These are phyloP conservation scores for Ottelia alismoides DNA, from an alignment of 106 monocot species.

Conservation along the genomic window DNA sequence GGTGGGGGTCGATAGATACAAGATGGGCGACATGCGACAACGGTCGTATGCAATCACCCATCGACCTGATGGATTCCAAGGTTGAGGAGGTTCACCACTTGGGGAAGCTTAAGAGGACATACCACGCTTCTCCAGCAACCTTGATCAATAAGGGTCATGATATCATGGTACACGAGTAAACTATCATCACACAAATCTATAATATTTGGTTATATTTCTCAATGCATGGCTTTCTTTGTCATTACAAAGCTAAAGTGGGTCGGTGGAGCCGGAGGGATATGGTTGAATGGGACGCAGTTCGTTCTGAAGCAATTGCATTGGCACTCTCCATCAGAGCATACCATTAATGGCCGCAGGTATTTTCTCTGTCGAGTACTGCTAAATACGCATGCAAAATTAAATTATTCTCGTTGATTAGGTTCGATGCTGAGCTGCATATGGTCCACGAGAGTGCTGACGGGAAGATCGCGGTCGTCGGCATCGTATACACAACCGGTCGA, in stretches of 20 bases:
- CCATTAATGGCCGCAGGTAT: conserved; percentile 4
- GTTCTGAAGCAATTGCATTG: too few species aligned
- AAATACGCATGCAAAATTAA: not conserved
- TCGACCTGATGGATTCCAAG: conserved; percentile 22
- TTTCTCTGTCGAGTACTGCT: not conserved
- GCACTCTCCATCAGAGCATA: too few species aligned
- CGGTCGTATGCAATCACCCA: conserved; percentile 47
- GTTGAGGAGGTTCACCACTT: conserved; percentile 15
- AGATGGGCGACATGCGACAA: conserved; percentile 22
- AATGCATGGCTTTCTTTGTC: too few species aligned
- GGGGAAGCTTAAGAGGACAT: conserved; percentile 10
- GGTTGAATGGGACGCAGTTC: conserved; percentile 15
- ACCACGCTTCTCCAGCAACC: conserved; percentile 19
- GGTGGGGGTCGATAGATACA: too few species aligned
- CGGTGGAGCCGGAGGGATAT: conserved; percentile 20
- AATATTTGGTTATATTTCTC: too few species aligned
- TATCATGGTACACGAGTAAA: too few species aligned
- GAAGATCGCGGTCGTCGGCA: conserved; percentile 41
- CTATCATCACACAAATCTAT: too few species aligned
- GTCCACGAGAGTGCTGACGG: conserved; percentile 36
- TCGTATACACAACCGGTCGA: conserved; percentile 40
- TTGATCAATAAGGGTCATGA: conserved; percentile 53
- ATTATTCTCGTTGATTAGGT: conserved; percentile 12
- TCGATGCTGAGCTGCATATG: conserved; percentile 54
- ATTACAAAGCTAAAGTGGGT: conserved; percentile 8